Evolutionary conservation across 108 stramenopile genomes (phyloP).

Genomic region (Conticribra guillardii): DNA sequence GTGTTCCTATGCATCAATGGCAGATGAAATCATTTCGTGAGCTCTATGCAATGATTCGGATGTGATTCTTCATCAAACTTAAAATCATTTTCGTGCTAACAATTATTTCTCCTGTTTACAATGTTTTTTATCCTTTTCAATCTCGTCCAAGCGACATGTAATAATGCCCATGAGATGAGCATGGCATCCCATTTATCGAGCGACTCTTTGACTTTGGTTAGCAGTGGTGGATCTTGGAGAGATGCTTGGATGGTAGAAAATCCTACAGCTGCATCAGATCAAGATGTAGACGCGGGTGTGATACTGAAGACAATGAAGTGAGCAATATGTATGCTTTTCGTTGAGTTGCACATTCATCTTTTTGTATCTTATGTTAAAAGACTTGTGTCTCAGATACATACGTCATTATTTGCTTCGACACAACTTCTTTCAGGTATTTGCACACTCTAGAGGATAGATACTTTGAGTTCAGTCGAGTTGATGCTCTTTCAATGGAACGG

Average conservation of each 20-base stretch:
- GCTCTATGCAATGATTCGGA: not conserved
- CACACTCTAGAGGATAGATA: conserved; percentile 86
- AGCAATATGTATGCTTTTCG: not conserved
- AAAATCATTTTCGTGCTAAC: too few relatives aligned
- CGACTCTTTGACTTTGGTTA: conserved; percentile 9
- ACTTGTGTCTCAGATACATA: not conserved
- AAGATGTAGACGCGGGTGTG: conserved; percentile 10
- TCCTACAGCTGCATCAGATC: not conserved
- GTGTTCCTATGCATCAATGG: conserved; percentile 37
- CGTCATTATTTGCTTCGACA: not conserved
- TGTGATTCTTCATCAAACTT: not conserved
- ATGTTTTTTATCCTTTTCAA: not conserved
- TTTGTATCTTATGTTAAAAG: not conserved
- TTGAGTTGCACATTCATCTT: not conserved
- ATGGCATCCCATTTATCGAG: conserved; percentile 1
- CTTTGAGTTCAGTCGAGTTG: conserved; percentile 77
- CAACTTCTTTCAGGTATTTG: conserved; percentile 22
- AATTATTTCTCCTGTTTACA: not conserved
- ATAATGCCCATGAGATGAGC: conserved; percentile 32
- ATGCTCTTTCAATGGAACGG: conserved; percentile 74
- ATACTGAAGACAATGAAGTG: conserved; percentile 43
- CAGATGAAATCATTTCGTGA: conserved; percentile 33
- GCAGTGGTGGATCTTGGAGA: conserved; percentile 33
- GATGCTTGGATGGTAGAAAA: conserved; percentile 25
- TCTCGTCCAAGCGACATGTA: conserved; percentile 26